Evolutionary conservation across 2,329 filamentous ascomycete species (phyloP).

Genomic region (Talaromyces marneffei): DNA sequence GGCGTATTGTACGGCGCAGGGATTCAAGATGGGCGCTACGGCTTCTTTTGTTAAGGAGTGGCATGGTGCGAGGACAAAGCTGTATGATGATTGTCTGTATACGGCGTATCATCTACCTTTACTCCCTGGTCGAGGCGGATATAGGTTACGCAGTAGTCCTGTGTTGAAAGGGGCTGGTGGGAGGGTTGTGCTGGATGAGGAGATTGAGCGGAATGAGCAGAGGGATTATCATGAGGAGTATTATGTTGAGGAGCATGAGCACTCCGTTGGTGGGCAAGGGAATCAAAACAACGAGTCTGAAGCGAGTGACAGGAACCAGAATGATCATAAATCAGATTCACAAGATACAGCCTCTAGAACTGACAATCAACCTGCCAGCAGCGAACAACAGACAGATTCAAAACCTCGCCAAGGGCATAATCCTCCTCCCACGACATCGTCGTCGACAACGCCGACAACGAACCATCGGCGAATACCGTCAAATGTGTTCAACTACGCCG

Average conservation of each 20-base stretch:
- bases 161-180: slow-evolving; percentile 89
- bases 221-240: slow-evolving; percentile 89
- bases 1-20: slow-evolving; percentile 92
- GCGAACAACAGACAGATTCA: slow-evolving; percentile 18
- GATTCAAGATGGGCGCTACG: slow-evolving; percentile 82
- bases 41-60: slow-evolving; percentile 81
- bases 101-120: slow-evolving; percentile 90
- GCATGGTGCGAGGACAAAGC: slow-evolving; percentile 86
- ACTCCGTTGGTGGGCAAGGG: slow-evolving; percentile 36
- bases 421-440: neutral
- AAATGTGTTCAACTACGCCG: slow-evolving; percentile 73
- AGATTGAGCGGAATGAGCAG: slow-evolving; percentile 89
- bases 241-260: slow-evolving; percentile 59
- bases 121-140: slow-evolving; percentile 78
- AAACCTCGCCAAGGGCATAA: slow-evolving; percentile 37
- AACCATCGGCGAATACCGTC: slow-evolving; percentile 53
- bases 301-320: neutral
- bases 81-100: slow-evolving; percentile 97
- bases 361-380: slow-evolving; percentile 7
- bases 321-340: slow-evolving; percentile 23
- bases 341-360: slow-evolving; percentile 5
- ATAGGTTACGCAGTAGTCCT: slow-evolving; percentile 80
- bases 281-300: neutral
- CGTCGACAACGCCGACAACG: slow-evolving; percentile 17
- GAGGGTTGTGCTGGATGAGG: slow-evolving; percentile 85